phyloP scores from a whole-genome alignment of 2,329 filamentous ascomycete species.

The Aspergillus fumigatus region DNA sequence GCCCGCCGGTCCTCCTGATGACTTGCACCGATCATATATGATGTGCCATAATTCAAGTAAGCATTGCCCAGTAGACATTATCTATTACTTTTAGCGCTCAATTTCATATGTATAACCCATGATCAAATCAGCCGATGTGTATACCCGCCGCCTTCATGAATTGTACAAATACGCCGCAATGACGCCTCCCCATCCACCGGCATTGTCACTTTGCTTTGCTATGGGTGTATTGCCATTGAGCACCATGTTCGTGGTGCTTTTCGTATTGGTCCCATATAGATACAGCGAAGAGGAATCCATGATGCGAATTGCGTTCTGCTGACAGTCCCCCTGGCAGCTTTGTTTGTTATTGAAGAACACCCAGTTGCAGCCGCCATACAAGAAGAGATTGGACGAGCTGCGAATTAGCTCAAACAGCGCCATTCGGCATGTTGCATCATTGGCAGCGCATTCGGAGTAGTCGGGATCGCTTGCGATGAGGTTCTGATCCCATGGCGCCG shows the following conservation, averaged over 20 bases:
- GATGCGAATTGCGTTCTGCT: constrained; percentile 33
- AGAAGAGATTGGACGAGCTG: constrained; percentile 27
- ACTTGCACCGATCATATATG: too few species aligned
- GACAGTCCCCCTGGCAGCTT: constrained; percentile 32
- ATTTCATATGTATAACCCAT: not conserved
- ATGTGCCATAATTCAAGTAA: not conserved
- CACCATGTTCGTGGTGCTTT: constrained; percentile 28
- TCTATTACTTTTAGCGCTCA: not conserved
- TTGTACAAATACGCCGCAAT: constrained; percentile 28
- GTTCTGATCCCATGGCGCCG: constrained; percentile 23
- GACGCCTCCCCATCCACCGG: constrained; percentile 33
- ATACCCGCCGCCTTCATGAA: constrained; percentile 5
- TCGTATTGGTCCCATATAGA: constrained; percentile 27
- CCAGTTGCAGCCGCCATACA: constrained; percentile 40
- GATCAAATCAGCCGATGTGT: not conserved
- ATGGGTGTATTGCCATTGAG: constrained; percentile 19
- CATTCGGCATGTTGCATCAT: constrained; percentile 35
- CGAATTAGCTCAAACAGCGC: constrained; percentile 27
- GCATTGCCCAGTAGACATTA: not conserved
- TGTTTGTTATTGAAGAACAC: constrained; percentile 36
- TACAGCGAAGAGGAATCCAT: constrained; percentile 21
- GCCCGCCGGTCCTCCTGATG: not conserved
- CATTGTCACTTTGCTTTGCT: constrained; percentile 24
- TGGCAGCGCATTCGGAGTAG: constrained; percentile 24
- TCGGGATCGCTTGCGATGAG: constrained; percentile 20